Evolutionary conservation across 2,329 filamentous ascomycete species (phyloP).

Genomic region (Aspergillus pseudoglaucus): DNA sequence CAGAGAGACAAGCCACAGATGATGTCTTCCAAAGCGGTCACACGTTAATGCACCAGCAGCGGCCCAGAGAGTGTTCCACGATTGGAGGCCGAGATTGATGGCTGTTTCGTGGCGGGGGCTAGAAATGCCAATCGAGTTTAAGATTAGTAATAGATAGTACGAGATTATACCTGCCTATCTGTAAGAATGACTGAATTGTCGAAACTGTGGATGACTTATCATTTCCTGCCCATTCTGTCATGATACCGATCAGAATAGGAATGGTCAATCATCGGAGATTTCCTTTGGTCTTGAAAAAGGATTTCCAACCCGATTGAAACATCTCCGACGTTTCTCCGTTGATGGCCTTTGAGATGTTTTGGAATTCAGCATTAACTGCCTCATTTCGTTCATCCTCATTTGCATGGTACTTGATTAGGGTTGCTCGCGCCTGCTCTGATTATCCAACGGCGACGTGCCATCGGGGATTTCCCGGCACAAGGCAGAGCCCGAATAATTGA

Average conservation of each 20-base stretch:
- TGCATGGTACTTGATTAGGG: slow-evolving; percentile 59
- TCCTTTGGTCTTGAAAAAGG: slow-evolving; percentile 52
- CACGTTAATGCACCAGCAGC: slow-evolving; percentile 4
- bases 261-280: slow-evolving; percentile 60
- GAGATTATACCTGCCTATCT: slow-evolving; percentile 11
- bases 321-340: slow-evolving; percentile 49
- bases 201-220: slow-evolving; percentile 15
- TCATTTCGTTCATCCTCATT: slow-evolving; percentile 53
- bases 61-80: slow-evolving; percentile 6
- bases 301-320: slow-evolving; percentile 53
- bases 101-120: slow-evolving; percentile 5
- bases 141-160: slow-evolving; percentile 16
- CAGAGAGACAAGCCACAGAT: slow-evolving; percentile 13
- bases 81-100: slow-evolving; percentile 12
- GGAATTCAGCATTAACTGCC: slow-evolving; percentile 60
- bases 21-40: slow-evolving; percentile 12
- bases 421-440: slow-evolving; percentile 54
- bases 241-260: slow-evolving; percentile 57
- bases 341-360: slow-evolving; percentile 61
- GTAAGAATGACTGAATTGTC: neutral
- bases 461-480: slow-evolving; percentile 60
- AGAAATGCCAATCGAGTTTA: slow-evolving; percentile 15
- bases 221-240: slow-evolving; percentile 64
- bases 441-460: slow-evolving; percentile 60
- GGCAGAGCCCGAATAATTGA: neutral